Percentiles rank a stretch among this genome's conserved stretches.
Conservation (phyloP, 768 basidiomycete species). For the Rhodotorula babjevae region DNA sequence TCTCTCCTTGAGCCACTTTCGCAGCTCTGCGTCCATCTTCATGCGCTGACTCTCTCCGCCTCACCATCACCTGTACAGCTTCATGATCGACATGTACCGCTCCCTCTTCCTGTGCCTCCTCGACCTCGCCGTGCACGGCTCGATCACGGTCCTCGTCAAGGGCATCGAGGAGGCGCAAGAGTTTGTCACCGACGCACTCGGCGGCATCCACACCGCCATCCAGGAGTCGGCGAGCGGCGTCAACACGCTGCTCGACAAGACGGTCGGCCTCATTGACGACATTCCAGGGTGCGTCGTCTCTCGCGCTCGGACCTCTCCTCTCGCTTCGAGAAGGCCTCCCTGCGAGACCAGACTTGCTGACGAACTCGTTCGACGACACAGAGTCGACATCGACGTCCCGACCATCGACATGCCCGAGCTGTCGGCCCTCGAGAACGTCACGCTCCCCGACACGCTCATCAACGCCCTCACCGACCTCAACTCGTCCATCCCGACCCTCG, state of each 20-base stretch:
- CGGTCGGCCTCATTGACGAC: constrained; percentile 21
- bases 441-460: constrained; percentile 71
- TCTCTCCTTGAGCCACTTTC: too few species aligned
- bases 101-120: constrained; percentile 90
- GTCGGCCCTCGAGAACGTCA: constrained; percentile 66
- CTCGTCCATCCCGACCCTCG: constrained; percentile 68
- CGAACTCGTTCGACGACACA: background rate
- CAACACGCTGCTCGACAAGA: constrained; percentile 24
- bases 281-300: constrained; percentile 25
- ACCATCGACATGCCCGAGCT: constrained; percentile 72
- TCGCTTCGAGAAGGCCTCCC: too few species aligned
- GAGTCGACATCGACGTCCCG: constrained; percentile 53
- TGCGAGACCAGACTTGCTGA: background rate
- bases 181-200: constrained; percentile 19
- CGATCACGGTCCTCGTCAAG: constrained; percentile 68
- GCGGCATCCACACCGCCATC: constrained; percentile 12
- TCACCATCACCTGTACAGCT: constrained; percentile 54
- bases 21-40: too few species aligned
- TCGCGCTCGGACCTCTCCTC: background rate
- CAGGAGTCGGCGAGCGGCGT: constrained; percentile 10
- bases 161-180: constrained; percentile 70
- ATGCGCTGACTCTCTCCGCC: too few species aligned
- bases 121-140: constrained; percentile 79
- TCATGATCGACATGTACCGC: constrained; percentile 84
- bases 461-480: constrained; percentile 71